phyloP scores from a whole-genome alignment of 2,329 filamentous ascomycete genomes.

The Colletotrichum eremochloae region DNA sequence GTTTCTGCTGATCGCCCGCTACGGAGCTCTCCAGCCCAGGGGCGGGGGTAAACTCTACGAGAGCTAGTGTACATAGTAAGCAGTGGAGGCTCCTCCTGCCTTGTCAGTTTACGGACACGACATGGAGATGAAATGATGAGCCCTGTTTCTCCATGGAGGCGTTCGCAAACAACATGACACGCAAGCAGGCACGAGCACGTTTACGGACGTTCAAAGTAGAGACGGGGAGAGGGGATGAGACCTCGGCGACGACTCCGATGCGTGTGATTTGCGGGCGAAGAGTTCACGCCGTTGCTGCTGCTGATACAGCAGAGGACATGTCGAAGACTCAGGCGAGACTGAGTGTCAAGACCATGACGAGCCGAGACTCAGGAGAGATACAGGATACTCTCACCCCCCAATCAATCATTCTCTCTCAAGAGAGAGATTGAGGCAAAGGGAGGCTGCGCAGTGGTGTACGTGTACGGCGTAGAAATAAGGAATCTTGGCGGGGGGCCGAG shows the following conservation, averaged over 20 bases:
- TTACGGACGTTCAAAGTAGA: not conserved
- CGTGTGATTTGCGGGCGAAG: not conserved
- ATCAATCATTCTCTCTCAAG: not conserved
- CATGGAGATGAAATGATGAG: not conserved
- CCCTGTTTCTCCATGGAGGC: not conserved
- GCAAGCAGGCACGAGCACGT: not conserved
- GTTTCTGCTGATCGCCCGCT: not conserved
- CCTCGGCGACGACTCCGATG: not conserved
- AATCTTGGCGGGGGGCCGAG: too few relatives aligned
- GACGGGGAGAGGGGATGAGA: not conserved
- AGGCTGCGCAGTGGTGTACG: conserved; percentile 11
- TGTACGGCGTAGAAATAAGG: conserved; percentile 8
- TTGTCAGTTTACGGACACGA: too few relatives aligned
- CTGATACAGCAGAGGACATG: too few relatives aligned
- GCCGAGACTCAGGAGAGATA: not conserved
- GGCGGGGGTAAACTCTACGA: not conserved
- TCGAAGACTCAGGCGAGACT: not conserved
- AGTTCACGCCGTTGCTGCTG: not conserved
- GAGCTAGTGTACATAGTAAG: not conserved
- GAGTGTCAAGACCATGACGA: not conserved
- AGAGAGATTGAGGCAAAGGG: not conserved
- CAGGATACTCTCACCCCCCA: too few relatives aligned
- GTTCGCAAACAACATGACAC: not conserved
- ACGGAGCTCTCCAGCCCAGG: not conserved
- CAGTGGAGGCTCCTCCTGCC: not conserved